Evolutionary conservation across 805 yeast genomes (phyloP).

Genomic region (Candida morakotiae): DNA sequence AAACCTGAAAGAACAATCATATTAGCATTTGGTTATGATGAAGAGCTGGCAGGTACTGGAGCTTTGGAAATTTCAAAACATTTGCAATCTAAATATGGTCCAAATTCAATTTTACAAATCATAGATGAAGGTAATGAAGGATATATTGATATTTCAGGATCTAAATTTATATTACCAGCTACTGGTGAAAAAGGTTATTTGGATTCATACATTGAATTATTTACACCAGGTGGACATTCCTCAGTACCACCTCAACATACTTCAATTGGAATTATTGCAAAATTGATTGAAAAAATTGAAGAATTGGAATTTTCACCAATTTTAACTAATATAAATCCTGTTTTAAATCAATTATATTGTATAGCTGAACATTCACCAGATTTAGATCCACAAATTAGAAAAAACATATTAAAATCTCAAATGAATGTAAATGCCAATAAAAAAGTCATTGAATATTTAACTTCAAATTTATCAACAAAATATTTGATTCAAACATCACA

Average conservation of each 20-base stretch:
- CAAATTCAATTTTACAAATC: slow-evolving; percentile 39
- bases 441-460: slow-evolving; percentile 31
- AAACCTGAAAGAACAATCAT: slow-evolving; percentile 41
- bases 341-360: slow-evolving; percentile 41
- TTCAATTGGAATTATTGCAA: slow-evolving; percentile 43
- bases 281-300: slow-evolving; percentile 37
- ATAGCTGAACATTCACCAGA: slow-evolving; percentile 40
- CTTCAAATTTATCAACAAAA: slow-evolving; percentile 21
- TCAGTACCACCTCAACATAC: slow-evolving; percentile 49
- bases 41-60: slow-evolving; percentile 43
- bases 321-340: slow-evolving; percentile 41
- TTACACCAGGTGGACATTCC: slow-evolving; percentile 50
- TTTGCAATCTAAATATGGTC: slow-evolving; percentile 36
- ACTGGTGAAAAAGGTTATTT: slow-evolving; percentile 48
- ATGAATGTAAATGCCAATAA: slow-evolving; percentile 32
- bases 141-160: slow-evolving; percentile 23
- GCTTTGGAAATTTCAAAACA: slow-evolving; percentile 31
- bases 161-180: slow-evolving; percentile 40
- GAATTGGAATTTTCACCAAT: slow-evolving; percentile 30
- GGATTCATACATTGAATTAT: slow-evolving; percentile 36
- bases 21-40: slow-evolving; percentile 50
- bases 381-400: slow-evolving; percentile 27
- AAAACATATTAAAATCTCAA: slow-evolving; percentile 37
- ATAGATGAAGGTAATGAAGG: slow-evolving; percentile 40
- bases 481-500: slow-evolving; percentile 44